These are phyloP conservation scores for Xylariales sp. DNA, from an alignment of 2,329 filamentous ascomycete species.

Conservation along the genomic window DNA sequence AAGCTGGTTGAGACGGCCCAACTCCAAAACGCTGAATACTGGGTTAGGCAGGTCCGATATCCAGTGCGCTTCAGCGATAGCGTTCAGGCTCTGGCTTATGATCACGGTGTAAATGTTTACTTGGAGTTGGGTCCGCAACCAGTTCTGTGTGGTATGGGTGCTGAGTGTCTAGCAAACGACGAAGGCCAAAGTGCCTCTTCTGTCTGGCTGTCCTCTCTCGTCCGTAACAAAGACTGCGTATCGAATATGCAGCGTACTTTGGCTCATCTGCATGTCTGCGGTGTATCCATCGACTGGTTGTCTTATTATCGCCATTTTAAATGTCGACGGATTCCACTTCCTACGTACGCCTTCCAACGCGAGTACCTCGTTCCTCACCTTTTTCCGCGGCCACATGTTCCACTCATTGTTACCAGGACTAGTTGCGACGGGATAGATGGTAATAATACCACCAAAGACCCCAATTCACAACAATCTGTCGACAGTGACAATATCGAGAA, in stretches of 20 bases:
- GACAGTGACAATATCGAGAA: slow-evolving; percentile 1
- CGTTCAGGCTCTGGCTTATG: slow-evolving; percentile 17
- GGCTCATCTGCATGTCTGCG: slow-evolving; percentile 17
- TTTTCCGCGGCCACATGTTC: no score
- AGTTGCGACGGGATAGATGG: no score
- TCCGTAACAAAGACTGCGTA: slow-evolving; percentile 9
- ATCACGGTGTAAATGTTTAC: slow-evolving; percentile 19
- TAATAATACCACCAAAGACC: no score
- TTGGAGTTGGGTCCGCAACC: slow-evolving; percentile 24
- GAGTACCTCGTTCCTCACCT: slow-evolving; percentile 7
- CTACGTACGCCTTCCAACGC: slow-evolving; percentile 27
- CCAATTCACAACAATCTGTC: background rate
- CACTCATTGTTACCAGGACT: no score
- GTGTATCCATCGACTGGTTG: slow-evolving; percentile 22
- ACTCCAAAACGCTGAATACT: slow-evolving; percentile 22
- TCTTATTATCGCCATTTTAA: slow-evolving; percentile 22
- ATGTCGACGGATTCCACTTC: slow-evolving; percentile 20
- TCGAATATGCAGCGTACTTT: slow-evolving; percentile 16
- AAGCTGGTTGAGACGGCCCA: slow-evolving; percentile 13
- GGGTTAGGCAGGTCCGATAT: slow-evolving; percentile 20
- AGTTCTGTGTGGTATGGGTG: slow-evolving; percentile 23
- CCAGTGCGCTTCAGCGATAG: slow-evolving; percentile 24
- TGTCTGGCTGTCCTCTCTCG: slow-evolving; percentile 22
- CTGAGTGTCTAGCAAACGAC: slow-evolving; percentile 15
- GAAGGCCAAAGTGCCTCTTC: slow-evolving; percentile 3